Conservation (phyloP, 1,139 yeast genomes). For the Insectozyma bohioensis region DNA sequence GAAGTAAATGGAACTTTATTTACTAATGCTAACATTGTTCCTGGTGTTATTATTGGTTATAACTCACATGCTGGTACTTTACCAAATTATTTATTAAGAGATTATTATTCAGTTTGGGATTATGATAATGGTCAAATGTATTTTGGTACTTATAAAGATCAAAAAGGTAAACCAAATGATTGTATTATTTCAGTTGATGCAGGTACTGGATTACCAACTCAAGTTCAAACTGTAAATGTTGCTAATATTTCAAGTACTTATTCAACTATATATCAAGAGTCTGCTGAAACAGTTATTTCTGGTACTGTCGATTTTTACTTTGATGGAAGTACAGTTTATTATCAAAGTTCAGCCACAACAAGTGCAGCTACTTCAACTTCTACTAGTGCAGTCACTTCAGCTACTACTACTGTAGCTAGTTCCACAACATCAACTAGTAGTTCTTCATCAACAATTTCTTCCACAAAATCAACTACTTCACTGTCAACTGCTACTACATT, state of each 20-base stretch:
- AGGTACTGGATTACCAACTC: conserved; percentile 15
- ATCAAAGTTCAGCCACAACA: conserved; percentile 1
- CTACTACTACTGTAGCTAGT: not conserved
- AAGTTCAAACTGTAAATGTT: conserved; percentile 18
- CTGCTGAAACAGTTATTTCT: not conserved
- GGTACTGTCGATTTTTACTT: too few species aligned
- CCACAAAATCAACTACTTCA: not conserved
- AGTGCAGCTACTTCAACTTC: not conserved
- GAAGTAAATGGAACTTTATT: conserved; percentile 14
- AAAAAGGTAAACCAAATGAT: not conserved
- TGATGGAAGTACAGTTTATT: too few species aligned
- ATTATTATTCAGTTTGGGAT: conserved; percentile 22
- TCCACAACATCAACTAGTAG: too few species aligned
- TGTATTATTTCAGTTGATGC: conserved; percentile 6
- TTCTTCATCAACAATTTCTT: not conserved
- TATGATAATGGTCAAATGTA: conserved; percentile 18
- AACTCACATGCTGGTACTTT: conserved; percentile 19
- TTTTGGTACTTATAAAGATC: conserved; percentile 17
- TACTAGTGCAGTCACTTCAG: not conserved
- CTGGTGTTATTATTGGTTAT: conserved; percentile 16
- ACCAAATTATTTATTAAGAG: conserved; percentile 20
- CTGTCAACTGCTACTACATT: not conserved
- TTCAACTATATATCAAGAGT: conserved; percentile 16
- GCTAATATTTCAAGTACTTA: conserved; percentile 17
- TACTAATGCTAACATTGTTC: conserved; percentile 14